Conservation (phyloP, 2,329 filamentous ascomycete genomes). For the Aspergillus sergii region DNA sequence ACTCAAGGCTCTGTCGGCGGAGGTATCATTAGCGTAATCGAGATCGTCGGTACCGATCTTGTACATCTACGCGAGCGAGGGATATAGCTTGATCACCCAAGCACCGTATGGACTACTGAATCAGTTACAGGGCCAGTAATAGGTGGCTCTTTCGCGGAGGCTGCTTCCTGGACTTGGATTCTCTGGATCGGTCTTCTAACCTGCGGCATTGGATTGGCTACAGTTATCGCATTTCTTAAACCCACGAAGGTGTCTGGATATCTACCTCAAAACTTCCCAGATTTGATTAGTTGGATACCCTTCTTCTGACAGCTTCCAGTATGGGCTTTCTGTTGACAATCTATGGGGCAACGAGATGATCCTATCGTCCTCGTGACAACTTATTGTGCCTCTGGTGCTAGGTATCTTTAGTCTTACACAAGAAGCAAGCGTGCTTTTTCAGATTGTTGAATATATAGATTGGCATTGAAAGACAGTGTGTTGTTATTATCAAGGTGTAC, state of each 20-base stretch:
- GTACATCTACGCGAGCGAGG: not conserved
- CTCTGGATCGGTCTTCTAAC: not conserved
- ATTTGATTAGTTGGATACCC: not conserved
- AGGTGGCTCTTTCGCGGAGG: not conserved
- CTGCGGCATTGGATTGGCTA: not conserved
- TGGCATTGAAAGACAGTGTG: no score
- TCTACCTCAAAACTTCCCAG: not conserved
- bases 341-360: not conserved
- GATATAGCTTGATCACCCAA: not conserved
- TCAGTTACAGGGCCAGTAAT: not conserved
- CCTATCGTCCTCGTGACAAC: not conserved
- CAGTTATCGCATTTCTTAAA: not conserved
- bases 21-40: not conserved
- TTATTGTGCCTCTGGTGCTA: not conserved
- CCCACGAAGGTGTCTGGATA: not conserved
- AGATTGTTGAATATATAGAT: no score
- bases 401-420: not conserved
- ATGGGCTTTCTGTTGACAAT: not conserved
- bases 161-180: not conserved
- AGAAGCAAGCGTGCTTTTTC: no score
- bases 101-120: not conserved
- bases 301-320: not conserved
- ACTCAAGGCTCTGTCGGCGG: no score
- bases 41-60: not conserved
- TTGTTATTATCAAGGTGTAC: no score